Conservation (phyloP, 2,329 filamentous ascomycete genomes). For the Hypocreales sp. region DNA sequence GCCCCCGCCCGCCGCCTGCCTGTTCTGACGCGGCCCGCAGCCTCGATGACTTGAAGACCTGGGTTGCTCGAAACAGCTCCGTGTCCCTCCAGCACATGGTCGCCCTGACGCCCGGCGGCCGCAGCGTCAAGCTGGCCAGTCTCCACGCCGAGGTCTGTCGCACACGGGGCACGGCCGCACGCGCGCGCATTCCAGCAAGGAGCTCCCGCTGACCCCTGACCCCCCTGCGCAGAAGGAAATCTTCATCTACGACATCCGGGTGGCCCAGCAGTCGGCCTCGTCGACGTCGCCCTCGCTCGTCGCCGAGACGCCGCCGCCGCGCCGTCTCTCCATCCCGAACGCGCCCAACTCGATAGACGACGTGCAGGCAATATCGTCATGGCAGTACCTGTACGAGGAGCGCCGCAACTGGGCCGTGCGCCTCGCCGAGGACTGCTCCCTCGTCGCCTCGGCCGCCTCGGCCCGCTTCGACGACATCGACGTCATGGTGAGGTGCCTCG, state of each 20-base stretch:
- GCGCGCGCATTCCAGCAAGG: too few relatives aligned
- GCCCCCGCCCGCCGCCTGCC: slow-evolving; percentile 2
- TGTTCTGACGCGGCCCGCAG: slow-evolving; percentile 21
- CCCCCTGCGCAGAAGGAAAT: slow-evolving; percentile 61
- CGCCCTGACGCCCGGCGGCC: slow-evolving; percentile 70
- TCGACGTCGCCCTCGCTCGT: slow-evolving; percentile 25
- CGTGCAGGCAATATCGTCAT: slow-evolving; percentile 68
- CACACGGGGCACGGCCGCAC: too few relatives aligned
- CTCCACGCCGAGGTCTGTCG: slow-evolving; percentile 62
- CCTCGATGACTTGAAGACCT: slow-evolving; percentile 71
- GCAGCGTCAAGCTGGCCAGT: slow-evolving; percentile 66
- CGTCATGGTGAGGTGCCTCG: slow-evolving; percentile 63
- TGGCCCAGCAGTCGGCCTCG: slow-evolving; percentile 42
- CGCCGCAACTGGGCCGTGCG: slow-evolving; percentile 66
- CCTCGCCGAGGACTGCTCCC: slow-evolving; percentile 52
- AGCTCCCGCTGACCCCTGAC: background rate
- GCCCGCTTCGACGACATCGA: slow-evolving; percentile 58
- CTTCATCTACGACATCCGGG: slow-evolving; percentile 78
- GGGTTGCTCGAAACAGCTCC: slow-evolving; percentile 59
- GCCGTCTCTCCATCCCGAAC: slow-evolving; percentile 40
- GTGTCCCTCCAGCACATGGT: slow-evolving; percentile 72
- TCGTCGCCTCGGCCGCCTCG: slow-evolving; percentile 45
- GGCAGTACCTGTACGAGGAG: slow-evolving; percentile 73
- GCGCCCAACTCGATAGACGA: slow-evolving; percentile 75
- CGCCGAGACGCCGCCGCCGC: slow-evolving; percentile 33